A percentile compares a stretch with the other conserved stretches of the same genome.
phyloP scores from a whole-genome alignment of 106 monocot species.

The Dioscorea alata region DNA sequence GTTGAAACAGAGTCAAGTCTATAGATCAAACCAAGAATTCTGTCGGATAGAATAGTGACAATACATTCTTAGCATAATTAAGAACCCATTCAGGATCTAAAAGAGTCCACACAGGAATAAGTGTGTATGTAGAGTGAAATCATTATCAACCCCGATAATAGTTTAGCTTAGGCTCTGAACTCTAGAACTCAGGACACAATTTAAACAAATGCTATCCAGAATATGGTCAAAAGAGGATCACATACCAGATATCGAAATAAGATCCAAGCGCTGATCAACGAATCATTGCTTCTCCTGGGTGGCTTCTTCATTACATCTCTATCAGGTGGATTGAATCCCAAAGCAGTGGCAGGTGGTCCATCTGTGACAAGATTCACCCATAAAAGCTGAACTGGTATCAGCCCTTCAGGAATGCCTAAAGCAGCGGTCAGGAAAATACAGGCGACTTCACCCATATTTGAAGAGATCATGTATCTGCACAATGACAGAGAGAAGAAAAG shows the following conservation, averaged over 20 bases:
- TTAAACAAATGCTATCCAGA: too few relatives aligned
- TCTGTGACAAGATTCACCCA: conserved; percentile 95
- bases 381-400: conserved; percentile 87
- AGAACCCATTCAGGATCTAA: too few relatives aligned
- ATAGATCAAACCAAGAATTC: too few relatives aligned
- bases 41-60: too few relatives aligned
- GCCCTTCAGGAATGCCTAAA: conserved; percentile 84
- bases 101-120: too few relatives aligned
- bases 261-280: conserved; percentile 79
- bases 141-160: too few relatives aligned
- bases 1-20: neutral
- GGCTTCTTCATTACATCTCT: conserved; percentile 85
- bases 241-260: conserved; percentile 81
- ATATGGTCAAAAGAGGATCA: neutral
- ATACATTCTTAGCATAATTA: too few relatives aligned
- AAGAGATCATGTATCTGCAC: conserved; percentile 92
- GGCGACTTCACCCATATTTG: conserved; percentile 91
- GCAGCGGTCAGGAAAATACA: conserved; percentile 87
- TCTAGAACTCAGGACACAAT: too few relatives aligned
- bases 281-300: conserved; percentile 81
- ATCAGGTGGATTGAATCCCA: conserved; percentile 94
- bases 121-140: too few relatives aligned
- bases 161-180: too few relatives aligned
- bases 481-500: neutral
- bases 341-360: conserved; percentile 86